Conservation (phyloP, 768 basidiomycete genomes). For the Boletus coccyginus region DNA sequence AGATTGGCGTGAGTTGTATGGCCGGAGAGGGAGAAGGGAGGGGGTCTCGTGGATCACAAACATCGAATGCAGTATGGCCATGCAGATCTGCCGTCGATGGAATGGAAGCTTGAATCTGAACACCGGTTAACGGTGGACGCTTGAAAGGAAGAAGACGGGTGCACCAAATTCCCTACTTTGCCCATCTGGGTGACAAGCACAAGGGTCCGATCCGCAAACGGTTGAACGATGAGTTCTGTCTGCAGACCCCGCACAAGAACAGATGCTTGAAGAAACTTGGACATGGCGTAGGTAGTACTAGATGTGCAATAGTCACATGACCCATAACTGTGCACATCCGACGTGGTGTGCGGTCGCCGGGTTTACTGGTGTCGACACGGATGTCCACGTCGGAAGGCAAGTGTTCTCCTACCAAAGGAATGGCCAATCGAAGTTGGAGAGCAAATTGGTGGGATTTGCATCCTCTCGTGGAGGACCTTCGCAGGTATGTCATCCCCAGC, state of each 20-base stretch:
- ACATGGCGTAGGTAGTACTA: conserved; percentile 12
- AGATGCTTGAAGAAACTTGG: conserved; percentile 40
- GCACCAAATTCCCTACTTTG: conserved; percentile 85
- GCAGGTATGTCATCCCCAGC: conserved; percentile 40
- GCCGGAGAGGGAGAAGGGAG: conserved; percentile 67
- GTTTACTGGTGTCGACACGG: not conserved
- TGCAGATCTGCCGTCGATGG: conserved; percentile 60
- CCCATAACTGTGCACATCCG: not conserved
- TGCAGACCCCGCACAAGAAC: conserved; percentile 50
- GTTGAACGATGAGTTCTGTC: conserved; percentile 78
- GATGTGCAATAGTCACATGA: not conserved
- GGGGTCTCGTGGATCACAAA: conserved; percentile 29
- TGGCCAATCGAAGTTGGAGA: conserved; percentile 52
- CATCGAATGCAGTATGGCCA: conserved; percentile 36
- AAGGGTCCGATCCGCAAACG: conserved; percentile 75
- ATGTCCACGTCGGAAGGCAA: conserved; percentile 27
- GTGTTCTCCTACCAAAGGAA: conserved; percentile 50
- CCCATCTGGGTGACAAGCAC: conserved; percentile 90
- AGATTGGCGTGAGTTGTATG: conserved; percentile 70
- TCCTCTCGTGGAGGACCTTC: conserved; percentile 55
- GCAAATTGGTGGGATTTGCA: conserved; percentile 75
- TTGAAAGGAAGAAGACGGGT: conserved; percentile 7
- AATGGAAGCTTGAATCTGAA: conserved; percentile 77
- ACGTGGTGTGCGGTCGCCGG: not conserved
- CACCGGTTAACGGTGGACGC: conserved; percentile 4